Percentiles rank a stretch among this genome's conserved stretches.
Conservation (phyloP, 768 basidiomycete genomes). For the Boletus reticuloceps region DNA sequence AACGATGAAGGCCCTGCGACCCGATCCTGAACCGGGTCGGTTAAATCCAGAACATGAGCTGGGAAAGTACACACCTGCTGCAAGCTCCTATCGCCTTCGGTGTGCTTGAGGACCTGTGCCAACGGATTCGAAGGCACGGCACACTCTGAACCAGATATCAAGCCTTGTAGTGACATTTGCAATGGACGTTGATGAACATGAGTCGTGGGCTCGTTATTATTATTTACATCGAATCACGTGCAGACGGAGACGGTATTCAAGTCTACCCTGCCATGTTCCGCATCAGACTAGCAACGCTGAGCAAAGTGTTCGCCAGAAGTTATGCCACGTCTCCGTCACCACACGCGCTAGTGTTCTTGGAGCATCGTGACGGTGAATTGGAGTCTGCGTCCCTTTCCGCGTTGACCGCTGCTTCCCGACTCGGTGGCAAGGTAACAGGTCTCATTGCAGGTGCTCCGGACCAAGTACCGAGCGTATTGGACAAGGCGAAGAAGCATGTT, state of each 20-base stretch:
- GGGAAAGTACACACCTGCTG: conserved; percentile 59
- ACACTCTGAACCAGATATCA: conserved; percentile 90
- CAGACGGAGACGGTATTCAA: background rate
- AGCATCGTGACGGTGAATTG: conserved; percentile 79
- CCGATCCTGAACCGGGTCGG: conserved; percentile 53
- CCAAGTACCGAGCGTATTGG: conserved; percentile 62
- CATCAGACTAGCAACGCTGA: conserved; percentile 15
- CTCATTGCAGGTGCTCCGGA: conserved; percentile 69
- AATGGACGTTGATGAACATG: background rate
- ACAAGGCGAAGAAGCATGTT: conserved; percentile 76
- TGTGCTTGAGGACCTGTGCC: conserved; percentile 85
- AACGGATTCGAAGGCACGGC: conserved; percentile 82
- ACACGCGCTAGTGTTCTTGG: conserved; percentile 84
- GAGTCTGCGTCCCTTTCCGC: conserved; percentile 88
- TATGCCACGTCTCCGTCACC: conserved; percentile 64
- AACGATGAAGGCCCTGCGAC: conserved; percentile 71
- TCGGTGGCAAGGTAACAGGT: conserved; percentile 85
- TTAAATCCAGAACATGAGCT: background rate
- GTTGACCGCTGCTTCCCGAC: conserved; percentile 81
- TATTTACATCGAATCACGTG: conserved; percentile 17
- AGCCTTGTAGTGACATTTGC: conserved; percentile 70
- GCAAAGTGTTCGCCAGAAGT: conserved; percentile 32
- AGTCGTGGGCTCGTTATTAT: too few relatives aligned
- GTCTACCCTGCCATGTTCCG: conserved; percentile 16
- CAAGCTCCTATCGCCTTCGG: conserved; percentile 83